Conservation (phyloP, 148 eudicot species). For the Gaultheria prostrata region DNA sequence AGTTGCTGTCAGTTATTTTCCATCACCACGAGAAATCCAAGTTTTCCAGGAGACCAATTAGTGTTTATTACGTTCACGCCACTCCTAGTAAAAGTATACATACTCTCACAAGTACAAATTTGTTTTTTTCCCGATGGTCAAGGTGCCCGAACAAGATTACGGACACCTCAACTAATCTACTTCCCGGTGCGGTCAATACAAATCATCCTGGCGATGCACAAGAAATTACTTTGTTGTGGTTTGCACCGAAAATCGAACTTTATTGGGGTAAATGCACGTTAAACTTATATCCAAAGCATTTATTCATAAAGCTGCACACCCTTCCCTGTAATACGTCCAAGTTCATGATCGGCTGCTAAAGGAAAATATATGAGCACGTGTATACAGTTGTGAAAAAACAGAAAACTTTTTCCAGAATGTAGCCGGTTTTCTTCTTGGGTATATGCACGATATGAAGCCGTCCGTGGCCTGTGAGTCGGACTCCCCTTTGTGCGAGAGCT, state of each 20-base stretch:
- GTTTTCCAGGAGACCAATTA: neutral
- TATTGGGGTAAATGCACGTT: neutral
- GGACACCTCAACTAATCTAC: too few relatives aligned
- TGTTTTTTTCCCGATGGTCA: too few relatives aligned
- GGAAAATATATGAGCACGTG: too few relatives aligned
- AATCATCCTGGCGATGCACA: too few relatives aligned
- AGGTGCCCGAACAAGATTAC: too few relatives aligned
- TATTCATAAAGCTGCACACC: neutral
- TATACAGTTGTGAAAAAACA: too few relatives aligned
- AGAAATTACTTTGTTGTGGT: too few relatives aligned
- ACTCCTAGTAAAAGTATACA: neutral
- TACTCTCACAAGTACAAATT: neutral
- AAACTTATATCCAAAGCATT: neutral
- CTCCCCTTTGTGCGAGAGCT: conserved; percentile 10
- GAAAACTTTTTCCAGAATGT: neutral
- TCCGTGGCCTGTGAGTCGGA: neutral
- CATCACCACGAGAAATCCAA: too few relatives aligned
- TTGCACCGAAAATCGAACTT: too few relatives aligned
- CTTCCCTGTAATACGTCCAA: neutral
- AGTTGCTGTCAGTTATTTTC: neutral
- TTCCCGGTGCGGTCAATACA: too few relatives aligned
- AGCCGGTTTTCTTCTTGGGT: neutral
- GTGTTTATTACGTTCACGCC: neutral
- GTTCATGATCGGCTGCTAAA: neutral
- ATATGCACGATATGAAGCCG: neutral